These are phyloP conservation scores for Trichophyton mentagrophytes DNA, from an alignment of 2,329 filamentous ascomycete genomes.

Conservation along the genomic window DNA sequence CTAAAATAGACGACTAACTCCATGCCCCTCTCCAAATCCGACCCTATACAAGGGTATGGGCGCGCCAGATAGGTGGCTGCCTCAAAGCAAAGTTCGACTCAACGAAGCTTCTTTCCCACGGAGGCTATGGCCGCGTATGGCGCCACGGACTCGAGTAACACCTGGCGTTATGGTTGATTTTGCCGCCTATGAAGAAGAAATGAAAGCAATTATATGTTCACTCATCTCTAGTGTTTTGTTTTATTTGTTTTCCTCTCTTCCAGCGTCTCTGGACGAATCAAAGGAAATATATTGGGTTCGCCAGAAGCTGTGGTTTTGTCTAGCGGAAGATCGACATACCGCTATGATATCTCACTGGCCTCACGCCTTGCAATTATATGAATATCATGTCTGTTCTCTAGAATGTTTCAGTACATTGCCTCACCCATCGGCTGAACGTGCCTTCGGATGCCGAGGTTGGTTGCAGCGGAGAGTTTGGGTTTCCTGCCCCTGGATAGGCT, in stretches of 20 bases:
- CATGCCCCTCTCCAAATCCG: neutral
- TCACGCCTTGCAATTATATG: neutral
- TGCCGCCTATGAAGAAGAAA: neutral
- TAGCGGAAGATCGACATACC: conserved; percentile 1
- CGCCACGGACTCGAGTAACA: neutral
- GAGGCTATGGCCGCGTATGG: neutral
- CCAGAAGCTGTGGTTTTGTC: neutral
- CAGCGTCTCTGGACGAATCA: neutral
- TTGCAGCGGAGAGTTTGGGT: neutral
- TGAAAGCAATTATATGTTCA: neutral
- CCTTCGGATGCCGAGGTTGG: neutral
- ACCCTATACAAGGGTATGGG: neutral
- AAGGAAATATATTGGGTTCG: neutral
- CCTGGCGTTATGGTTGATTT: neutral
- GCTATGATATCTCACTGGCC: neutral
- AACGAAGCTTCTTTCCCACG: neutral
- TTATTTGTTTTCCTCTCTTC: neutral
- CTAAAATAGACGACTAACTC: neutral
- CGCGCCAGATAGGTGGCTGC: neutral
- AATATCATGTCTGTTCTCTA: neutral
- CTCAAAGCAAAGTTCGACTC: neutral
- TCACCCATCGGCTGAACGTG: neutral
- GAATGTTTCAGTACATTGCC: neutral
- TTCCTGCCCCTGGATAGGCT: neutral
- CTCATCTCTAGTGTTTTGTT: neutral